Conservation (phyloP, 176 grass and related monocot genomes). For the Pontederia paniculata region DNA sequence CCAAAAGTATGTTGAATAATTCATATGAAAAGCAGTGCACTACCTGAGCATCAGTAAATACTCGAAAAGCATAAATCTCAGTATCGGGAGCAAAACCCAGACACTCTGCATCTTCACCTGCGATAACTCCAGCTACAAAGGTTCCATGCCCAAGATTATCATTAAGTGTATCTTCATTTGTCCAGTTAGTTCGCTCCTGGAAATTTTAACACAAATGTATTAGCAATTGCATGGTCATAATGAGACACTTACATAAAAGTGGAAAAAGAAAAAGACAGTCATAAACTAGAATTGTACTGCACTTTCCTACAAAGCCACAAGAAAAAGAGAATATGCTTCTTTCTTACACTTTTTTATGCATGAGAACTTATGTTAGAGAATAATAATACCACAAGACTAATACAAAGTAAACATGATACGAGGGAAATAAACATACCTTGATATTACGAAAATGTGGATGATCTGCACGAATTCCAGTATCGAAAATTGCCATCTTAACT, state of each 20-base stretch:
- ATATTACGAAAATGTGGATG: slow-evolving; percentile 97
- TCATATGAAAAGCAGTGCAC: slow-evolving; percentile 9
- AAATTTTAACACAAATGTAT: not conserved
- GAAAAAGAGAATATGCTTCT: too few relatives aligned
- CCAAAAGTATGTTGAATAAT: not conserved
- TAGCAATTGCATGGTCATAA: not conserved
- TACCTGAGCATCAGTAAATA: slow-evolving; percentile 99
- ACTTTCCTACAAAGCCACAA: too few relatives aligned
- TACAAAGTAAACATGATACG: slow-evolving; percentile 1
- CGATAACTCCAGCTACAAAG: slow-evolving; percentile 96
- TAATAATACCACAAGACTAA: too few relatives aligned
- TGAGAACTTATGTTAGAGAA: too few relatives aligned
- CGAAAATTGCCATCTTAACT: slow-evolving; percentile 99
- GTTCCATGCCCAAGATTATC: slow-evolving; percentile 96
- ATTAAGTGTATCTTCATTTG: slow-evolving; percentile 97
- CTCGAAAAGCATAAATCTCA: slow-evolving; percentile 94
- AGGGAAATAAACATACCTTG: slow-evolving; percentile 48
- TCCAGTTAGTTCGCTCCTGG: slow-evolving; percentile 98
- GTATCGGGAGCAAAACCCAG: slow-evolving; percentile 90
- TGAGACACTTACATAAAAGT: not conserved
- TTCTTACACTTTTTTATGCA: too few relatives aligned
- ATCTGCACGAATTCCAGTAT: slow-evolving; percentile 87
- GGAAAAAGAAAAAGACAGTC: too few relatives aligned
- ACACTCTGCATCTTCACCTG: slow-evolving; percentile 92
- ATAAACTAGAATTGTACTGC: too few relatives aligned